Conservation (phyloP, 1,284 basidiomycete genomes). For the Ustilago crameri region DNA sequence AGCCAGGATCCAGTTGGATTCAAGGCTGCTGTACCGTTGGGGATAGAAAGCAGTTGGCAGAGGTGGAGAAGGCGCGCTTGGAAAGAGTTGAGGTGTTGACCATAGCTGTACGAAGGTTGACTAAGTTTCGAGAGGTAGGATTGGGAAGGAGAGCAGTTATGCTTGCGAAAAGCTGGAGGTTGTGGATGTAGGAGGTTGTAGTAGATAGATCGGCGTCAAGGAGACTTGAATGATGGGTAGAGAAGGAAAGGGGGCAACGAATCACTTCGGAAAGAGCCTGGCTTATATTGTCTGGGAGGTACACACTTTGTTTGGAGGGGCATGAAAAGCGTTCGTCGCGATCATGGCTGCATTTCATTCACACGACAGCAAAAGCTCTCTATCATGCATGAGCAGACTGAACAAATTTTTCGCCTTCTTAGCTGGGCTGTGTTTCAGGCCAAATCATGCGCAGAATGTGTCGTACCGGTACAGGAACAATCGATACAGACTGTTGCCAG, state of each 20-base stretch:
- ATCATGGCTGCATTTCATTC: not conserved
- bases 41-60: slow-evolving; percentile 9
- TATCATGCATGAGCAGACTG: not conserved
- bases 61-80: slow-evolving; percentile 7
- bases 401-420: not conserved
- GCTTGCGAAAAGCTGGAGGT: not conserved
- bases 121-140: not conserved
- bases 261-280: not conserved
- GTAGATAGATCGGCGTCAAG: not conserved
- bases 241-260: not conserved
- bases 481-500: too few species aligned
- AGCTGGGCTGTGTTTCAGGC: not conserved
- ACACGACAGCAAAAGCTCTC: not conserved
- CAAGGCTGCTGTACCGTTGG: slow-evolving; percentile 15
- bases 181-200: not conserved
- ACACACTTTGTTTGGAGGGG: not conserved
- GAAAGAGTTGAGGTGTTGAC: slow-evolving; percentile 9
- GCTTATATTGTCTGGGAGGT: not conserved
- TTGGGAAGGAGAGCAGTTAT: not conserved
- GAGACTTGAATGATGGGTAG: not conserved
- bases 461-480: too few species aligned
- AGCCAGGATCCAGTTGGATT: slow-evolving; percentile 14
- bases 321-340: not conserved
- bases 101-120: slow-evolving; percentile 7
- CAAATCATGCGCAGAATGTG: not conserved